Evolutionary conservation across 129 eudicot genomes (phyloP).

Genomic region (Smallanthus sonchifolius): DNA sequence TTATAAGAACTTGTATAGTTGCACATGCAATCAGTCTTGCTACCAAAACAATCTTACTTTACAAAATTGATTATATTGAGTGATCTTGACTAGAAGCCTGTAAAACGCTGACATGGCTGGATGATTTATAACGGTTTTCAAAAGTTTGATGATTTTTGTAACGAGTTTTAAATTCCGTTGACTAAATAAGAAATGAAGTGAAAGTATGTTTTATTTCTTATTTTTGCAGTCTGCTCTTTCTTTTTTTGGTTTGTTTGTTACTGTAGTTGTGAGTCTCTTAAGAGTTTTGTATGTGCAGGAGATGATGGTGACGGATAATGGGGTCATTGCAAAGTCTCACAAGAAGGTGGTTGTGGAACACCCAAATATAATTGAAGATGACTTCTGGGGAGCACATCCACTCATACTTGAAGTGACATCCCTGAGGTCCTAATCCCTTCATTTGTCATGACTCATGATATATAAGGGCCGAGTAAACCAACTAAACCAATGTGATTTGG

Average conservation of each 20-base stretch:
- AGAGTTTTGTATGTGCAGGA: constrained; percentile 35
- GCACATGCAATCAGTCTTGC: background rate
- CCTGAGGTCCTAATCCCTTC: constrained; percentile 2
- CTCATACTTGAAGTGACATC: constrained; percentile 41
- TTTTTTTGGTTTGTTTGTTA: background rate
- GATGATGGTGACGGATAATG: constrained; percentile 21
- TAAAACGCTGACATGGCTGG: background rate
- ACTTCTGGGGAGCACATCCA: constrained; percentile 55
- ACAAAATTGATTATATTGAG: background rate
- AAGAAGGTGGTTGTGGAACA: constrained; percentile 51
- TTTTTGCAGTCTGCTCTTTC: background rate
- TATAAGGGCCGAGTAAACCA: background rate
- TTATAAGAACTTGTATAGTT: background rate
- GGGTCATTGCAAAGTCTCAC: constrained; percentile 28
- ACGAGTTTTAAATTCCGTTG: background rate
- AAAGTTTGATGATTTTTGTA: background rate
- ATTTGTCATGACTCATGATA: background rate
- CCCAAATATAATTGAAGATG: constrained; percentile 56
- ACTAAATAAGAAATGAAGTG: background rate
- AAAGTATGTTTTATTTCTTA: background rate
- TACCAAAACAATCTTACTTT: background rate
- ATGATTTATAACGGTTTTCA: background rate
- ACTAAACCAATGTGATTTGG: background rate
- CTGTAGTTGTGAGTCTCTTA: background rate
- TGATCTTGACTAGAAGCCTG: background rate